Base-by-base conservation (phyloP, 192 early-diverging fungal genomes). In the Geranomyces michiganensis region DNA sequence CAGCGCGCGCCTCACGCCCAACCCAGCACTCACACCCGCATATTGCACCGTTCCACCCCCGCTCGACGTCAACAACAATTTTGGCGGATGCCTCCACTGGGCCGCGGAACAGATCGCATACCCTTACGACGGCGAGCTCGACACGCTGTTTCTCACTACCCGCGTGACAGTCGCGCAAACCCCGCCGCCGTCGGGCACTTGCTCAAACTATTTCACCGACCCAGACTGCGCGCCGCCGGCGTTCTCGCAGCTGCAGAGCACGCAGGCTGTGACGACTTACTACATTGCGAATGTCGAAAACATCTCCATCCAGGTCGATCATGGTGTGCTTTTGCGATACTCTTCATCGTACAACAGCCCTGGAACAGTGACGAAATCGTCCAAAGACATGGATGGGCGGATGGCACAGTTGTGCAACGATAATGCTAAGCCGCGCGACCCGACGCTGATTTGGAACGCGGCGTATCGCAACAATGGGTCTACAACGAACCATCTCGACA, bases 251-350 rank as follows among this genome's bases (percentile, higher is more conserved):
- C 36, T 58, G 7, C 15, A 47, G 15, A 21, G n/a, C 4, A 3
- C 12, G 13, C 44, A 59, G 19, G 31, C 24, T 70, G 56, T 74
- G 0, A 33, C 31, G 9, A 77, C 56, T 45, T 67, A 70, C 68
- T 77, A 74, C 67, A 33, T 80, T 29, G 75, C 79, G 43, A 73
- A 78, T 58, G 49, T 80, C 48, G 79, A 80, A 44, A 33, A 67
- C 30, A 21, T 80, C 22, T 62, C 71, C 17, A 30, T 80, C 33
- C 53, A 29, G 15, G 36, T 80, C 26, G 74, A 76, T 41, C 74
- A 75, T 58, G 61, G 56, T 62, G 61, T 75, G 36, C 74, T 65
- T 17, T 56, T 67, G 19, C 65, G 47, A 17, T 74, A 55, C 56
- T 29, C n/a, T 10, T 14, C 49, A 5, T 45, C 53, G 26, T 44